Evolutionary conservation across 2,329 filamentous ascomycete species (phyloP), one percentile per base, ranked within the genome.

Genomic region (Colletotrichum lindemuthianum): DNA sequence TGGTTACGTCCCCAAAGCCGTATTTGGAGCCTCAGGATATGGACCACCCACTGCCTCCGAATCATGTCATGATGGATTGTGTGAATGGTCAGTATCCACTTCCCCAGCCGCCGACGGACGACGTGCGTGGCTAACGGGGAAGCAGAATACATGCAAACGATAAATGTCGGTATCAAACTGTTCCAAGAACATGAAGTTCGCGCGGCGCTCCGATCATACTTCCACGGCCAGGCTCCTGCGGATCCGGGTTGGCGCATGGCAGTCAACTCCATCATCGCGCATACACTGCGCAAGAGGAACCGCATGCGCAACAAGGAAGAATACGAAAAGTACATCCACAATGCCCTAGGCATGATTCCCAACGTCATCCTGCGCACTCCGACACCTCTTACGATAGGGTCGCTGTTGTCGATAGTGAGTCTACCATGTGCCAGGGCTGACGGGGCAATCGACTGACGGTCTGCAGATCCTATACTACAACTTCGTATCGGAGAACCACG

Each of bases 221-320:
- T 61, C 13, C 61, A 65, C 13, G 61, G 61, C 40, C 58, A 61
- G 58, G 45, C 61, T 16, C 48, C 37, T 0, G 24, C 58, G 2
- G 61, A 65, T 11, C 61, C 61, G 2, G 61, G 61, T 15, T 65
- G 61, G 58, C 51, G 58, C 7, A 61, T 65, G 61, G 61, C 61
- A 6, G 24, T 65, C 10, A 61, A 65, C 36, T 39, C 16, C 11
- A 65, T 65, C 10, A 32, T 65, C 32, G 61, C 61, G 5, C 34
- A 52, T 8, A 48, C 47, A 2, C 13, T 65, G 3, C 58, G 58
- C 51, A 56, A 52, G 45, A 61, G 58, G 32, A 56, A 43, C 40
- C 13, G 44, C 4, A 65, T 65, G 61, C 58, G 51, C 4, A 56
- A 65, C 33, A 61, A 47, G 40, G 58, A 61, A 4, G 61, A 65